These are phyloP conservation scores for Metroxylon sagu DNA, from an alignment of 176 grass and related monocot genomes.

Conservation along the genomic window DNA sequence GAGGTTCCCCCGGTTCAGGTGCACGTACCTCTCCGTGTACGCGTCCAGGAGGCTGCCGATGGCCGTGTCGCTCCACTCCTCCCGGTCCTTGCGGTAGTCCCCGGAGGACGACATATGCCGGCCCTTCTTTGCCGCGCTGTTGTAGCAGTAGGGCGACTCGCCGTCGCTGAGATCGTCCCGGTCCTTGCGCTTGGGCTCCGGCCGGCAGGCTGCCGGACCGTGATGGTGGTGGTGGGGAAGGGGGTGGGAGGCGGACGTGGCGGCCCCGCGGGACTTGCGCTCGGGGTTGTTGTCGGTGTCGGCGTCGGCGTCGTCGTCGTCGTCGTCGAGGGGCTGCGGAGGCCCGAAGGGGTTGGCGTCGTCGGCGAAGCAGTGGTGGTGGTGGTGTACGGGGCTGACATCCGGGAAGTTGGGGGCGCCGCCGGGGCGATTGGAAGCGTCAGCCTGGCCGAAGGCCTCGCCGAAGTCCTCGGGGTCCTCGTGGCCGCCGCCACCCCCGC, in stretches of 20 bases:
- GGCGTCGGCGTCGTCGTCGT: slow-evolving; percentile 25
- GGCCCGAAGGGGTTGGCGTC: slow-evolving; percentile 18
- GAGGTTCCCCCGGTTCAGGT: slow-evolving; percentile 76
- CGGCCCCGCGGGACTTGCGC: background rate
- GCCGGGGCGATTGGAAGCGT: slow-evolving; percentile 15
- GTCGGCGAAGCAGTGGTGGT: slow-evolving; percentile 13
- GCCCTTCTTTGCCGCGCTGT: slow-evolving; percentile 28
- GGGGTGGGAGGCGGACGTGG: background rate
- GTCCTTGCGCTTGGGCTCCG: slow-evolving; percentile 44
- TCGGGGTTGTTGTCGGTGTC: slow-evolving; percentile 23
- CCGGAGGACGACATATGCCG: slow-evolving; percentile 19
- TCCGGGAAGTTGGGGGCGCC: background rate
- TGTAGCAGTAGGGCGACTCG: slow-evolving; percentile 71
- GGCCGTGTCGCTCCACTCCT: slow-evolving; percentile 93
- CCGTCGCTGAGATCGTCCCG: slow-evolving; percentile 71
- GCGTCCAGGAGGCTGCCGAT: slow-evolving; percentile 71
- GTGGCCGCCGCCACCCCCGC: background rate
- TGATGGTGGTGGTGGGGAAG: slow-evolving; percentile 10
- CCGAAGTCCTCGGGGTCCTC: slow-evolving; percentile 15
- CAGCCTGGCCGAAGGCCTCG: slow-evolving; percentile 15
- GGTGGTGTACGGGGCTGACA: too few species aligned
- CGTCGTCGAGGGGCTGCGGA: slow-evolving; percentile 25
- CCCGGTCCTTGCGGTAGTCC: slow-evolving; percentile 86
- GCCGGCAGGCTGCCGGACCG: background rate
- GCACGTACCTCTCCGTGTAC: slow-evolving; percentile 75